A percentile compares a stretch with the other conserved stretches of the same genome.
Conservation (phyloP, 192 early-diverging fungal species). For the Linnemannia zychae region DNA sequence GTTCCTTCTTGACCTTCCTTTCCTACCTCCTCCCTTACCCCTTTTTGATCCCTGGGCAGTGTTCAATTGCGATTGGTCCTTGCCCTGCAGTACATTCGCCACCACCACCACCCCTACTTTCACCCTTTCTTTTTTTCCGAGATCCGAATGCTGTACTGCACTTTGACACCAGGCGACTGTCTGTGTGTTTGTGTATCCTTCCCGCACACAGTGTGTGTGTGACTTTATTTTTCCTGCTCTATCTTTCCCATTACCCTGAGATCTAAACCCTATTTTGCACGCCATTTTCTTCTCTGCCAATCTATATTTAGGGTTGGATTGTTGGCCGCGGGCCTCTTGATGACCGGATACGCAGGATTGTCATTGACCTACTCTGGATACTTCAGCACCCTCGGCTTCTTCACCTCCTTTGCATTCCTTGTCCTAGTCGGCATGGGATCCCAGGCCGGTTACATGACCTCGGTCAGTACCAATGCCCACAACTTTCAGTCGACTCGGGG, state of each 20-base stretch:
- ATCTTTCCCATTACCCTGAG: not conserved
- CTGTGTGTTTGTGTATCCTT: not conserved
- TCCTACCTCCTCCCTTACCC: not conserved
- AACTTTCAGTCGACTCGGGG: constrained; percentile 69
- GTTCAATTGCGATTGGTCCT: not conserved
- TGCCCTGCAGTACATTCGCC: not conserved
- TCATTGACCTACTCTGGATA: constrained; percentile 38
- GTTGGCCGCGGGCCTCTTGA: constrained; percentile 19
- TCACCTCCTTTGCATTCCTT: constrained; percentile 64
- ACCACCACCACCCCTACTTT: not conserved
- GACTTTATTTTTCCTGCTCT: not conserved
- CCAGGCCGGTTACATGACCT: constrained; percentile 72
- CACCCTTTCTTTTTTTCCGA: not conserved
- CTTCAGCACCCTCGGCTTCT: constrained; percentile 38
- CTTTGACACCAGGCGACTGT: not conserved
- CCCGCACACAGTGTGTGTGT: not conserved
- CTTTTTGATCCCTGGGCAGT: not conserved
- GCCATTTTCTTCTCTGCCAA: not conserved
- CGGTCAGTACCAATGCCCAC: constrained; percentile 70
- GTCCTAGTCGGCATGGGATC: constrained; percentile 70
- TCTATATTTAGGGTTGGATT: constrained; percentile 27
- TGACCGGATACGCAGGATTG: constrained; percentile 40
- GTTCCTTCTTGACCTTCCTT: not conserved
- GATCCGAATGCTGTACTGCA: not conserved
- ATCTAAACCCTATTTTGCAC: not conserved